Base-by-base conservation (phyloP, 371 early-diverging fungal species). In the Mucor plumbeus region DNA sequence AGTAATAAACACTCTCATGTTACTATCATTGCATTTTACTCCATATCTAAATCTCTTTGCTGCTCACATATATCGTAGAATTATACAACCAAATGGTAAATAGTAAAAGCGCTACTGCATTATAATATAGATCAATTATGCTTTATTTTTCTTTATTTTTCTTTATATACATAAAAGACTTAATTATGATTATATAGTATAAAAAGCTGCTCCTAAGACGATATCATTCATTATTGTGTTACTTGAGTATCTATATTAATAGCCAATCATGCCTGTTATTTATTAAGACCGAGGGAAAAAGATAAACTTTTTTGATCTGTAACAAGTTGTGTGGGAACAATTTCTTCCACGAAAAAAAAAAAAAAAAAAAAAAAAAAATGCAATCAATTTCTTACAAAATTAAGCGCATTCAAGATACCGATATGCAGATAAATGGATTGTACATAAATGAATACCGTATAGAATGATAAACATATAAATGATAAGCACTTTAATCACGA, bases 321-420 rank as follows among this genome's bases (percentile, higher is more conserved):
- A 17, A 44, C 50, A 19, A 50, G 19, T 7, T 48, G 48, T 48
- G 48, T 48, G 48, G 48, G 48, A 48, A 48, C 48, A 19, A 50
- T 50, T 8, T 50, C 50, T 50, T 50, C 26, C 26, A 17, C 13
- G 13, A 50, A 9, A 1, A 8, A 50, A 26, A 17, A 21, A 50
- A 9, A 1, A 8, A 50, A 26, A 17, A 21, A 50, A 9, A 1
- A 21, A 50, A 9, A 1, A 8, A 50, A 26, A 17, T 11, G 26
- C 3, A 26, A 50, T 50, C 8, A 21, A 26, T 21, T 10, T 11
- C 8, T 3, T 50, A 26, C 11, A 50, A 26, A 1, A 50, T 17
- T 13, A 50, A 50, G 21, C 9, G 13, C 21, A 50, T 10, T 8
- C 50, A 11, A 50, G 50, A 21, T 21, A 50, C n/a, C 6, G 44